Base-by-base conservation (phyloP, 202 grass and related monocot species). In the Zizania palustris region DNA sequence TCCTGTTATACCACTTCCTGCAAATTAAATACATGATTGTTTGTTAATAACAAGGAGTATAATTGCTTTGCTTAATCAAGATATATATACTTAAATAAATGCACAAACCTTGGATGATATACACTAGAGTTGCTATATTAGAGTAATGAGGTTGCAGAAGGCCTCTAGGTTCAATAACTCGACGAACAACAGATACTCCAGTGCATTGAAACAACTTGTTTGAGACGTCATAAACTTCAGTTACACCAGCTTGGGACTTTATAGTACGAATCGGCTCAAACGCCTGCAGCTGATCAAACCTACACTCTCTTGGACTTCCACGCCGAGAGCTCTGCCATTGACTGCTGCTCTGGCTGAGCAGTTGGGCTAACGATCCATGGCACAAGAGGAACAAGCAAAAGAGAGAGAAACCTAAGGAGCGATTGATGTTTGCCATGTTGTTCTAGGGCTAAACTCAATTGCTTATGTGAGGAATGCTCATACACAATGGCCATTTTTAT, bases 81-180 rank as follows among this genome's bases (percentile, higher is more conserved):
- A 18, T 20, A n/a, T n/a, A n/a, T n/a, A 9, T 62, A 46, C 38
- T 46, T 33, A 62, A 60, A 62, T 61, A 0, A 3, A 9, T 6
- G 3, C 22, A 45, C 42, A 18, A 49, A 86, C 84, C 77, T 71
- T 86, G 84, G 49, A 74, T 81, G 49, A 86, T 76, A 50, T 86
- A 86, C 16, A 81, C 22, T 43, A 86, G 61, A 76, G 42, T 56
- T 58, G 77, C 60, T 13, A 49, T n/a, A 62, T 76, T 86, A 14
- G 84, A 68, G 62, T 86, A 86, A 34, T 72, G 55, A 51, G 69
- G 77, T 53, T 76, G 18, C 10, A 72, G 68, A 60, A 86, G 76
- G 10, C 70, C 84, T 75, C 70, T 73, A 13, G 77, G 77, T 20
- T 86, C 35, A 33, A 81, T 68, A 33, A 74, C 49, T 63, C 76